Evolutionary conservation across 345 rosid genomes (phyloP), one percentile per base, ranked within the genome.

Genomic region (Heritiera littoralis): DNA sequence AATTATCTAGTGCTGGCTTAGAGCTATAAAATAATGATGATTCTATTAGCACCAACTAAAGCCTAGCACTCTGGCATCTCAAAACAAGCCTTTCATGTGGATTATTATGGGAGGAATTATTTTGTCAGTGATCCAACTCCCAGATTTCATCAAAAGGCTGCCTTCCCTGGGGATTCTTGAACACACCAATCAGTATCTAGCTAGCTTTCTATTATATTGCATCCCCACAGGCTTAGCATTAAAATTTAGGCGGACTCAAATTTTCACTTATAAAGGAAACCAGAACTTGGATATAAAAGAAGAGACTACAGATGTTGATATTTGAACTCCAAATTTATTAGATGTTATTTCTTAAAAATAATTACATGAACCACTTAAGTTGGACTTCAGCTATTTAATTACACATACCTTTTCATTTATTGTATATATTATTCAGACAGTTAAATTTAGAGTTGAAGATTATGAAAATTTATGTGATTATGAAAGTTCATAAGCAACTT

Each of bases 111-210:
- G 74, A 14, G 20, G 10, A 72, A 72, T 41, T 74, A 76, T 54
- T 13, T 61, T 63, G 38, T 66, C 58, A 38, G 78, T 52, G 49
- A 74, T 48, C 59, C 56, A 80, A 76, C 11, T 18, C 79, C 81
- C 74, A 74, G 67, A 71, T 74, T 78, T 71, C n/a, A 13, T 79
- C 64, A 64, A 79, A 56, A 69, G 71, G 75, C 72, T 79, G 83
- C 76, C 55, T 15, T 51, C 78, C 66, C 79, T 54, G 41, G 7
- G 18, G 76, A 74, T 70, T 86, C 82, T 74, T 81, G 43, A 23
- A 11, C 45, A 49, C 66, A 49, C 73, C 74, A 77, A 28, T 12
- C 10, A 13, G 10, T 7, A 15, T 13, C 59, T 49, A 46, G 43
- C 20, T 48, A 46, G 38, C n/a, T 48, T 67, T 46, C 17, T 32